A percentile compares a stretch with the other conserved stretches of the same genome.
Evolutionary conservation across 306 rosid species (phyloP).

Genomic region (Chamaecrista fasciculata): DNA sequence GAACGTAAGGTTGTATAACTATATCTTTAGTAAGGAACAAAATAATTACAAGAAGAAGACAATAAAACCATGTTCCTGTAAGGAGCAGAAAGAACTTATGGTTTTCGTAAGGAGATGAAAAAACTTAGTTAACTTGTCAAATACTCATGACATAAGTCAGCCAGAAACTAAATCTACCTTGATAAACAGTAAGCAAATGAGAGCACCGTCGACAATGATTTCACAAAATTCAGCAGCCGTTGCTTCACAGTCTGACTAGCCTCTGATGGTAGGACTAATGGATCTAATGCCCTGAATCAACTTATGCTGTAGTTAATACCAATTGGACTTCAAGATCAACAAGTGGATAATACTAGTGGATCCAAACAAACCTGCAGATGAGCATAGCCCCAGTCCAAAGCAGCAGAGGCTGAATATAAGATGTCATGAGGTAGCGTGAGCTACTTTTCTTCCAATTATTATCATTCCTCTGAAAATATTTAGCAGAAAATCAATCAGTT

Average conservation of each 20-base stretch:
- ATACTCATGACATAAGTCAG: background rate
- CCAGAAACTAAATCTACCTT: slow-evolving; percentile 50
- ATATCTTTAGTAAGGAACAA: background rate
- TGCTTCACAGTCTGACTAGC: slow-evolving; percentile 87
- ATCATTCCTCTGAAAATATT: slow-evolving; percentile 64
- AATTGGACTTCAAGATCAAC: slow-evolving; percentile 9
- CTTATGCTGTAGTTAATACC: slow-evolving; percentile 28
- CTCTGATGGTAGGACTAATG: slow-evolving; percentile 68
- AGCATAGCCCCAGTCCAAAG: slow-evolving; percentile 87
- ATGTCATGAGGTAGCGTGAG: slow-evolving; percentile 52
- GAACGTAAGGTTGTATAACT: background rate
- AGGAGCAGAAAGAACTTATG: too few species aligned
- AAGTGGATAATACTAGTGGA: slow-evolving; percentile 2
- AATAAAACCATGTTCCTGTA: background rate
- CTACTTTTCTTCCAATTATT: slow-evolving; percentile 86
- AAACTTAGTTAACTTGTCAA: background rate
- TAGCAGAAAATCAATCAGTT: slow-evolving; percentile 24
- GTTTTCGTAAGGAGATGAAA: too few species aligned
- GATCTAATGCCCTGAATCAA: slow-evolving; percentile 86
- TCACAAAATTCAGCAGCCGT: slow-evolving; percentile 72
- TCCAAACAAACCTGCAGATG: slow-evolving; percentile 69
- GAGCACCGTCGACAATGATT: slow-evolving; percentile 82
- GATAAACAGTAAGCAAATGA: slow-evolving; percentile 85
- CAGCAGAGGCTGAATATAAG: slow-evolving; percentile 84
- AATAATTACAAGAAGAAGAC: background rate